Conservation (phyloP, 768 basidiomycete species). For the Auriscalpium vulgare region DNA sequence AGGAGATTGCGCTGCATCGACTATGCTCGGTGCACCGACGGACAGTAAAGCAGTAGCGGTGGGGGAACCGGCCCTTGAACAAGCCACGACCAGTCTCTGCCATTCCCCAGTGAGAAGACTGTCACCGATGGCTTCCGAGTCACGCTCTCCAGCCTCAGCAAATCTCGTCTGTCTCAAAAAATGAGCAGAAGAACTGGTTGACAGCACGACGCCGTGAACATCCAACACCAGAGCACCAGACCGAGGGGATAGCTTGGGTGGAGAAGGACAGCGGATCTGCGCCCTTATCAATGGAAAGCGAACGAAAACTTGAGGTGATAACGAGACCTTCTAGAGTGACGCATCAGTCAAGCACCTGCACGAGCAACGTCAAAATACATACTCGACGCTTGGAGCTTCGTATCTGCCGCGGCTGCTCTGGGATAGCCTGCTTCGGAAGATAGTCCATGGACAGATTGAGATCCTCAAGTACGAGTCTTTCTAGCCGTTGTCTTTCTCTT, state of each 20-base stretch:
- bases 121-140: background rate
- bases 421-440: conserved; percentile 12
- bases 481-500: conserved; percentile 35
- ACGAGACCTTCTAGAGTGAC: background rate
- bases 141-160: background rate
- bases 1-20: background rate
- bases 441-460: conserved; percentile 47
- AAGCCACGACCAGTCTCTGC: background rate
- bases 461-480: conserved; percentile 50
- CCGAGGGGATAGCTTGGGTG: conserved; percentile 35
- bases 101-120: background rate
- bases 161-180: background rate
- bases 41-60: background rate
- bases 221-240: conserved; percentile 69
- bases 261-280: conserved; percentile 62
- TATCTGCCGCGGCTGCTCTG: background rate
- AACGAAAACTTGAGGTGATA: conserved; percentile 24
- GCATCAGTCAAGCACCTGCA: background rate
- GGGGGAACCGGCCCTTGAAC: background rate
- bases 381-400: background rate
- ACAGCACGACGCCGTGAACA: conserved; percentile 42
- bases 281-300: conserved; percentile 52
- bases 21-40: background rate
- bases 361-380: background rate
- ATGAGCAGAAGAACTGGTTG: conserved; percentile 13